Base-by-base conservation (phyloP, 2,329 filamentous ascomycete species). In the Monosporascus sp. region DNA sequence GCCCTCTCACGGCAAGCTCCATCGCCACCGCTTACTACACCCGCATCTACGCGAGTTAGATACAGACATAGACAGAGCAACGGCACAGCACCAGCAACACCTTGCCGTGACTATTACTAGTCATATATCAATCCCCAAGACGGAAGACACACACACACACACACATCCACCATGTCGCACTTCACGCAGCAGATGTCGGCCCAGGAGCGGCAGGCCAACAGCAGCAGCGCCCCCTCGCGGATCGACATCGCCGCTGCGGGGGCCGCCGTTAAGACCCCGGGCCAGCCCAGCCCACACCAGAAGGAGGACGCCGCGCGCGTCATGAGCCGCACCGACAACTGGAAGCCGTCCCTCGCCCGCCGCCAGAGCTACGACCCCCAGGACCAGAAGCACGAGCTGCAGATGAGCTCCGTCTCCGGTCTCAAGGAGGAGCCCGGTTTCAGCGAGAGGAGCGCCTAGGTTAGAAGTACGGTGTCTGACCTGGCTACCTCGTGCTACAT, bases 371-470 rank as follows among this genome's bases (percentile, higher is more conserved):
- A 76, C 72, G 75, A 70, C 61, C 70, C 71, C 37, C 76, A 84
- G 66, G 80, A 81, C 63, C 73, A 74, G 65, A 81, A 80, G 66
- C 79, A 74, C 57, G 68, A 68, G 51, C 61, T 78, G 67, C 78
- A 80, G 60, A 77, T 80, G 76, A 68, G 65, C 47, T 68, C 64
- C 52, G 69, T 77, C 31, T 55, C 57, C 31, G 63, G 62, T 37
- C 68, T 70, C 53, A 61, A 68, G 62, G 65, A 67, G 1, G 69
- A 68, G 2, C 68, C 70, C 7, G 75, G 76, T 0, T 79, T 78
- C 53, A 73, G 67, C 35, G 75, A 78, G 70, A 66, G 37, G 48
- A 50, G 24, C 50, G 27, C 50, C 46, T 8, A n/a, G 44, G 38
- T 35, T 14, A 11, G 9, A 11, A 35, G 31, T 11, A 11, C 31